These are phyloP conservation scores for Metschnikowia arizonensis DNA, from an alignment of 805 yeast species.

Conservation along the genomic window DNA sequence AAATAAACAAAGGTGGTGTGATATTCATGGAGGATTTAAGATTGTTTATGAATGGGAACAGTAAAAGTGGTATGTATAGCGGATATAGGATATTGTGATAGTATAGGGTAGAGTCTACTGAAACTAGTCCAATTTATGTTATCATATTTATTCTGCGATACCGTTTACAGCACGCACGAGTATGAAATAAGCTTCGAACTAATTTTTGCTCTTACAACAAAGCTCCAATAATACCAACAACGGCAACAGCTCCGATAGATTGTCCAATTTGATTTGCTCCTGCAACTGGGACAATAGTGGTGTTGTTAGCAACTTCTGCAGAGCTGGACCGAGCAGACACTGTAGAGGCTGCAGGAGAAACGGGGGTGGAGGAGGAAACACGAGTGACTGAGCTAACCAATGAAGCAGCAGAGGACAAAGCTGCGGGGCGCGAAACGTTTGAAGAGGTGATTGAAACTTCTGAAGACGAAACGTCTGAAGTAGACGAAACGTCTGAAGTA, in stretches of 20 bases:
- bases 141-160: neutral
- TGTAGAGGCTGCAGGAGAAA: constrained; percentile 5
- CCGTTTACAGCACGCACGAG: constrained; percentile 4
- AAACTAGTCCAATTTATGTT: too few species aligned
- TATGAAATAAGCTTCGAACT: neutral
- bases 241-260: constrained; percentile 36
- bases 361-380: too few species aligned
- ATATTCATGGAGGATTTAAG: too few species aligned
- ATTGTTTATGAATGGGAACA: too few species aligned
- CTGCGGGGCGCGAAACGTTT: constrained; percentile 4
- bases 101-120: too few species aligned
- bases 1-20: too few species aligned
- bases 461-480: constrained; percentile 14
- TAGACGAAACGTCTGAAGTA: constrained; percentile 4
- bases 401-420: constrained; percentile 22
- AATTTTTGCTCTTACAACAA: constrained; percentile 14
- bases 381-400: neutral
- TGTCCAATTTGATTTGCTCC: constrained; percentile 24
- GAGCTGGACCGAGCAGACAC: constrained; percentile 23
- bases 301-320: neutral
- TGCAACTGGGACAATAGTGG: constrained; percentile 12
- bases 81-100: too few species aligned
- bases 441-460: constrained; percentile 16
- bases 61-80: too few species aligned
- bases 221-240: constrained; percentile 40